Conservation (phyloP, 2,329 filamentous ascomycete species). For the Pseudogymnoascus verrucosus region DNA sequence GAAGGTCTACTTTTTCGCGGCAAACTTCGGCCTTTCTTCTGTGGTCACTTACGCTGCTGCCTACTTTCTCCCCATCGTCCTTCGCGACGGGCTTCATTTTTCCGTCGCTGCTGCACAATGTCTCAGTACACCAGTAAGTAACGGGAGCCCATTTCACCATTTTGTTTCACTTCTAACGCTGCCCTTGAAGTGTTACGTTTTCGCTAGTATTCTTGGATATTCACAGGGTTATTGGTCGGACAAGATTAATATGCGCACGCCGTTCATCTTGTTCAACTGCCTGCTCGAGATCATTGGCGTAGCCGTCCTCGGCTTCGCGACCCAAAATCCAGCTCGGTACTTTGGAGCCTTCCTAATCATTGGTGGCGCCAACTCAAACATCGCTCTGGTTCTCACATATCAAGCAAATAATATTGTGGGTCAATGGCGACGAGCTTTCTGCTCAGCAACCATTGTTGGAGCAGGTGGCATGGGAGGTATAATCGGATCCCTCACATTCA, state of each 20-base stretch:
- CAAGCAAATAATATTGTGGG: constrained; percentile 83
- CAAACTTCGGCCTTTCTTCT: constrained; percentile 57
- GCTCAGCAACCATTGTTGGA: constrained; percentile 66
- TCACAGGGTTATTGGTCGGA: constrained; percentile 40
- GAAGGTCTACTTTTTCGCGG: constrained; percentile 52
- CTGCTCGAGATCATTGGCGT: constrained; percentile 29
- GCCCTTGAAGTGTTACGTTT: constrained; percentile 26
- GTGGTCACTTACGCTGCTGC: constrained; percentile 66
- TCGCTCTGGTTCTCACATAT: constrained; percentile 67
- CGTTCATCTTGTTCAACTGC: constrained; percentile 41
- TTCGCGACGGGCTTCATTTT: constrained; percentile 48
- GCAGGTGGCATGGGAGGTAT: constrained; percentile 75
- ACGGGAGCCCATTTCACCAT: background rate
- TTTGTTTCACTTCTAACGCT: background rate
- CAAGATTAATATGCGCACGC: constrained; percentile 42
- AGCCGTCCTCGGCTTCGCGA: constrained; percentile 39
- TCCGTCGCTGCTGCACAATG: constrained; percentile 41
- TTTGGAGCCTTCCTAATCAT: constrained; percentile 37
- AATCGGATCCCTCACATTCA: constrained; percentile 64
- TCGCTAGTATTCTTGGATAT: constrained; percentile 37
- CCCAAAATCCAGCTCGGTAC: constrained; percentile 43
- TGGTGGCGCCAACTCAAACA: constrained; percentile 52
- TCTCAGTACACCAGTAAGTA: constrained; percentile 39
- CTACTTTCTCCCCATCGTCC: constrained; percentile 70
- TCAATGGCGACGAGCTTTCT: constrained; percentile 81